Evolutionary conservation across 371 early-diverging fungal genomes (phyloP).

Genomic region (Batkoa obscura): DNA sequence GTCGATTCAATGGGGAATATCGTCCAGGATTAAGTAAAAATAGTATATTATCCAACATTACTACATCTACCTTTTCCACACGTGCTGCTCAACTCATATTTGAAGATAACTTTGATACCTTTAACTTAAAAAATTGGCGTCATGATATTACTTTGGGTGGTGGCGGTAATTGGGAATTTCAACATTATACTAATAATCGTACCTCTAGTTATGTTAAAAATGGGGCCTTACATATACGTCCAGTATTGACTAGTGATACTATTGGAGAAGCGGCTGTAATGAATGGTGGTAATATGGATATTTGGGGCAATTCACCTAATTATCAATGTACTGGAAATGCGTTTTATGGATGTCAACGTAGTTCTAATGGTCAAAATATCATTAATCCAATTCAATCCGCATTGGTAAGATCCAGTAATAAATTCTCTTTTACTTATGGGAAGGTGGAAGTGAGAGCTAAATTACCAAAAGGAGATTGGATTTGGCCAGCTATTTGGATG

Average conservation of each 20-base stretch:
- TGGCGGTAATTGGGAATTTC: conserved; percentile 27
- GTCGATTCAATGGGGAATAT: conserved; percentile 1
- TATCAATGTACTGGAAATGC: conserved; percentile 4
- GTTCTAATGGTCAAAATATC: not conserved
- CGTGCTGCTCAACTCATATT: not conserved
- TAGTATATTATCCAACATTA: not conserved
- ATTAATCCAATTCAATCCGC: conserved; percentile 5
- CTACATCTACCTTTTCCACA: not conserved
- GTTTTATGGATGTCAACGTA: not conserved
- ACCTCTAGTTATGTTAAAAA: conserved; percentile 40
- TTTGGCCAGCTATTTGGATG: conserved; percentile 51
- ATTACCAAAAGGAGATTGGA: conserved; percentile 42
- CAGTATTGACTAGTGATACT: conserved; percentile 25
- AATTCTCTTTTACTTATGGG: conserved; percentile 26
- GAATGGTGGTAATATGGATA: conserved; percentile 16
- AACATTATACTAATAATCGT: conserved; percentile 33
- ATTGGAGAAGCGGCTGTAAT: not conserved
- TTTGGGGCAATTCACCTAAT: conserved; percentile 11
- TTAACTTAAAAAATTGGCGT: not conserved
- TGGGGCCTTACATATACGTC: conserved; percentile 39
- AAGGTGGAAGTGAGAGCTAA: conserved; percentile 40
- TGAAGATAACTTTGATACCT: not conserved
- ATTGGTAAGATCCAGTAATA: not conserved
- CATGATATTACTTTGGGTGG: conserved; percentile 2
- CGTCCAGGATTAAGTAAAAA: not conserved